These are phyloP conservation scores for Tulasnella sp. DNA, from an alignment of 768 basidiomycete species.

Conservation along the genomic window DNA sequence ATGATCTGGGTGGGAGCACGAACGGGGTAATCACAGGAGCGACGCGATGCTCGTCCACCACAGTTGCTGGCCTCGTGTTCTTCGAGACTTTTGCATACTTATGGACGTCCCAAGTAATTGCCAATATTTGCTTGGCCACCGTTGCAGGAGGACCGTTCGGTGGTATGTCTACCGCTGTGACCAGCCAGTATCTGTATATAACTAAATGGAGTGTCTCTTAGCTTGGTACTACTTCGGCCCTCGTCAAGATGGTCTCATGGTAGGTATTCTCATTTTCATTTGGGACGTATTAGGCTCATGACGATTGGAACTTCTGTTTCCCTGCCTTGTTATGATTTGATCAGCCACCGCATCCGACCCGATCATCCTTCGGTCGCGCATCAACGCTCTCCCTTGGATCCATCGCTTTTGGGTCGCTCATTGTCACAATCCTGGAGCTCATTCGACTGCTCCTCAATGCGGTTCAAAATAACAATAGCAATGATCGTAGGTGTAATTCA, in stretches of 20 bases:
- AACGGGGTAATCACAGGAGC: conserved; percentile 5
- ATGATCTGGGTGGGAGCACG: conserved; percentile 23
- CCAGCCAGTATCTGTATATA: too few species aligned
- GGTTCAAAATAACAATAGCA: conserved; percentile 45
- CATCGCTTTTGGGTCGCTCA: conserved; percentile 74
- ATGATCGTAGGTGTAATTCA: conserved; percentile 36
- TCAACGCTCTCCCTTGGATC: conserved; percentile 72
- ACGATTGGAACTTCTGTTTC: background rate
- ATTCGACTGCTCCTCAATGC: conserved; percentile 49
- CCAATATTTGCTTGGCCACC: conserved; percentile 66
- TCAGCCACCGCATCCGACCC: conserved; percentile 50
- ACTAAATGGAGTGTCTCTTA: conserved; percentile 20
- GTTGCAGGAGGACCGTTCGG: conserved; percentile 72
- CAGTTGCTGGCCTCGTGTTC: conserved; percentile 67
- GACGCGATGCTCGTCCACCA: conserved; percentile 54
- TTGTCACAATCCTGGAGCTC: conserved; percentile 69
- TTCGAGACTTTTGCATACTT: conserved; percentile 74
- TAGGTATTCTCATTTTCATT: conserved; percentile 21
- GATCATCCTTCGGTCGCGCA: conserved; percentile 55
- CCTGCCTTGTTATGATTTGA: background rate
- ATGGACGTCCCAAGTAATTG: conserved; percentile 76
- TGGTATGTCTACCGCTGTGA: conserved; percentile 23
- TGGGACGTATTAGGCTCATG: background rate
- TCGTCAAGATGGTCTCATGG: conserved; percentile 50
- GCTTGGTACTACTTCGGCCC: conserved; percentile 82